Percentiles rank a stretch among this genome's conserved stretches.
These are phyloP conservation scores for Fusarium citri DNA, from an alignment of 2,329 filamentous ascomycete genomes.

Conservation along the genomic window DNA sequence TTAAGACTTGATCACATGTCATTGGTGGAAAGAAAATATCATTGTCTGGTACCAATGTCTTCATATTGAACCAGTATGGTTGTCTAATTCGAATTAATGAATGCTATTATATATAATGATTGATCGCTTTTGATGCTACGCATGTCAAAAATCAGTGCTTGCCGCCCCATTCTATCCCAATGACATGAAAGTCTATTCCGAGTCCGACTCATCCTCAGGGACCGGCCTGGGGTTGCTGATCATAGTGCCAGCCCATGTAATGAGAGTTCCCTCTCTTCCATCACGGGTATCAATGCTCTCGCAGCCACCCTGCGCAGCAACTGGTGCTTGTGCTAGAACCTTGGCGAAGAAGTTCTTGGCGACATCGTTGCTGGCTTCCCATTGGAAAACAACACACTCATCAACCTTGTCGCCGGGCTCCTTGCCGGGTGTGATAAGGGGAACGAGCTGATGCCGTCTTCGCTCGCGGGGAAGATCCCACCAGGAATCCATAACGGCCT, in stretches of 20 bases:
- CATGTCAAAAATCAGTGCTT: background rate
- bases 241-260: slow-evolving; percentile 21
- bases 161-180: background rate
- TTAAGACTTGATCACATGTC: background rate
- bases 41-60: background rate
- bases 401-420: slow-evolving; percentile 28
- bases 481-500: slow-evolving; percentile 31
- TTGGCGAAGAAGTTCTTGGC: slow-evolving; percentile 32
- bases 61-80: background rate
- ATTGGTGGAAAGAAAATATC: background rate
- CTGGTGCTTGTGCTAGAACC: slow-evolving; percentile 22
- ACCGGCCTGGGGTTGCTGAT: slow-evolving; percentile 10
- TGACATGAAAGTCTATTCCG: background rate
- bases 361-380: slow-evolving; percentile 25
- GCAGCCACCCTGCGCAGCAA: slow-evolving; percentile 18
- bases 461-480: slow-evolving; percentile 32
- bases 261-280: slow-evolving; percentile 22
- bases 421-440: slow-evolving; percentile 1
- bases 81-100: slow-evolving; percentile 4
- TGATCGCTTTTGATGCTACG: slow-evolving; percentile 14
- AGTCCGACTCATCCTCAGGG: slow-evolving; percentile 14
- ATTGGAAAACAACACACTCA: slow-evolving; percentile 28
- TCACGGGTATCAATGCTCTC: slow-evolving; percentile 32
- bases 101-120: background rate
- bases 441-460: slow-evolving; percentile 25